A percentile compares a stretch with the other conserved stretches of the same genome.
Conservation (phyloP, 805 yeast genomes). For the Metschnikowia anglica region DNA sequence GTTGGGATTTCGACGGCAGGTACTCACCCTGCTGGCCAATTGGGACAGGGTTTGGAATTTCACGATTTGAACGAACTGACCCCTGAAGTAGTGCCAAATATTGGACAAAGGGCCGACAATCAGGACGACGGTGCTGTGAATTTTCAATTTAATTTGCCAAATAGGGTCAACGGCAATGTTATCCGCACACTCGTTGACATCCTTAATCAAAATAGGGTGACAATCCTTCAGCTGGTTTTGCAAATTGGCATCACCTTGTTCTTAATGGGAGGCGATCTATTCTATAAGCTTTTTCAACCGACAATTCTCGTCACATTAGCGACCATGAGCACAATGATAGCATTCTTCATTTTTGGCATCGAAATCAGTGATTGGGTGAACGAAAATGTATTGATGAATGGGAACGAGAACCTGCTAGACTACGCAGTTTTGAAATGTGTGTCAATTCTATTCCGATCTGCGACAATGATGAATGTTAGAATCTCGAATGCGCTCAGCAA, state of each 20-base stretch:
- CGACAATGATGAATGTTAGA: constrained; percentile 2
- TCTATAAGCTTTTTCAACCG: constrained; percentile 6
- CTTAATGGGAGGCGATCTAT: constrained; percentile 10
- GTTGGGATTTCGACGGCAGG: too few species aligned
- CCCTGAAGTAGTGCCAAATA: not conserved
- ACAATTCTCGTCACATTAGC: constrained; percentile 9
- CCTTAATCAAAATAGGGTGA: constrained; percentile 4
- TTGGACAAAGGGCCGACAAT: not conserved
- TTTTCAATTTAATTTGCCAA: not conserved
- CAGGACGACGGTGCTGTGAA: not conserved
- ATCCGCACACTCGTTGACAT: not conserved
- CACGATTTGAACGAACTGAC: not conserved
- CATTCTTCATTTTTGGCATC: constrained; percentile 14
- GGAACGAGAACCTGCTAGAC: constrained; percentile 11
- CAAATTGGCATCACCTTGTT: constrained; percentile 9
- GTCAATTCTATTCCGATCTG: constrained; percentile 6
- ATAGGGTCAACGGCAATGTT: not conserved
- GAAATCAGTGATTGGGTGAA: constrained; percentile 19
- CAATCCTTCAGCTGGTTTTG: constrained; percentile 5
- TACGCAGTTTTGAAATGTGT: constrained; percentile 5
- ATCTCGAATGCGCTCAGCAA: not conserved
- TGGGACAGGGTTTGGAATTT: too few species aligned
- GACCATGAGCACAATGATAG: not conserved
- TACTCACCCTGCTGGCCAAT: too few species aligned
- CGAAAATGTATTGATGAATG: constrained; percentile 7